Conservation (phyloP, 805 yeast species). For the Candida nanaspora region DNA sequence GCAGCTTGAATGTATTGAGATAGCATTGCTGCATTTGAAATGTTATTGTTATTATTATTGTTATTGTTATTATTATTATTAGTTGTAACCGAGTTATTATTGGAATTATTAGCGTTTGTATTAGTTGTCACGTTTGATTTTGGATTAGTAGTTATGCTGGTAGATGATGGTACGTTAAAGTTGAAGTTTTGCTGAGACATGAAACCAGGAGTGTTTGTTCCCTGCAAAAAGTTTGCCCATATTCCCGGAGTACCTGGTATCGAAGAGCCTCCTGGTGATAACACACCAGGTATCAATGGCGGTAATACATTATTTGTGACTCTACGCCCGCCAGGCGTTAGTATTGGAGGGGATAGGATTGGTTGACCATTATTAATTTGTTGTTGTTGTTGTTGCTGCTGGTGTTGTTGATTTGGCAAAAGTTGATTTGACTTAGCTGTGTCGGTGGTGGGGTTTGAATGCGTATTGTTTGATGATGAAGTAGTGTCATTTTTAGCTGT, state of each 20-base stretch:
- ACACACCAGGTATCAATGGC: slow-evolving; percentile 32
- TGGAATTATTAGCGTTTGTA: not conserved
- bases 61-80: slow-evolving; percentile 6
- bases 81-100: slow-evolving; percentile 5
- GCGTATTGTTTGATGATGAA: not conserved
- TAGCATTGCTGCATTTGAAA: slow-evolving; percentile 5
- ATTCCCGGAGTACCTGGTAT: slow-evolving; percentile 48
- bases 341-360: slow-evolving; percentile 36
- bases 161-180: not conserved
- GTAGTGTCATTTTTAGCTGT: not conserved
- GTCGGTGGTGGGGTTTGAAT: not conserved
- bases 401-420: not conserved
- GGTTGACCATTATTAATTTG: slow-evolving; percentile 8
- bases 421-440: not conserved
- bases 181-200: not conserved
- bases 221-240: slow-evolving; percentile 41
- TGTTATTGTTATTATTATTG: slow-evolving; percentile 5
- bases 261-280: slow-evolving; percentile 35
- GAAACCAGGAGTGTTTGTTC: slow-evolving; percentile 22
- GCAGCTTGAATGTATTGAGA: slow-evolving; percentile 16
- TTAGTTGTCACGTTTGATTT: too few species aligned
- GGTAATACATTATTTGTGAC: slow-evolving; percentile 30
- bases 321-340: slow-evolving; percentile 51
- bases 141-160: not conserved
- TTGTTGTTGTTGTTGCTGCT: not conserved